Evolutionary conservation across 768 basidiomycete genomes (phyloP).

Genomic region (Serpula lacrymans): DNA sequence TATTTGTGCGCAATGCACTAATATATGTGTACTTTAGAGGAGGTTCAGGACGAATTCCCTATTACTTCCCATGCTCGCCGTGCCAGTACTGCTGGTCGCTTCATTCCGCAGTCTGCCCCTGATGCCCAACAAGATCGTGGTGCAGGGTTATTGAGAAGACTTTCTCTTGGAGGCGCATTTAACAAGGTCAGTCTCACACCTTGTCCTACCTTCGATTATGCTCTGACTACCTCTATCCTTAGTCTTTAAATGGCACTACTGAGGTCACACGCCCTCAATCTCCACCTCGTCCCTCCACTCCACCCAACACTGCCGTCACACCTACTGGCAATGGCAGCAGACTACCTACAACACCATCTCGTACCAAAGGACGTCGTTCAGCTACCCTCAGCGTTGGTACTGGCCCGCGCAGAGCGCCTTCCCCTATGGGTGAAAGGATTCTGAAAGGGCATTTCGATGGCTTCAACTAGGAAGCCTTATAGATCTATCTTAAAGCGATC

Average conservation of each 20-base stretch:
- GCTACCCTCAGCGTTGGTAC: conserved; percentile 47
- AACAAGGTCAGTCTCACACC: conserved; percentile 45
- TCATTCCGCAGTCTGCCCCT: conserved; percentile 43
- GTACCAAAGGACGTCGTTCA: conserved; percentile 46
- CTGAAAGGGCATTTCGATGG: conserved; percentile 90
- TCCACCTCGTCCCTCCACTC: conserved; percentile 37
- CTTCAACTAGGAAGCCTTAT: conserved; percentile 65
- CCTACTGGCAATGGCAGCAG: too few relatives aligned
- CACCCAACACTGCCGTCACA: conserved; percentile 51
- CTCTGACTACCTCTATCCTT: background rate
- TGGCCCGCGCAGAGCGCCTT: conserved; percentile 64
- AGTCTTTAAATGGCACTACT: conserved; percentile 9
- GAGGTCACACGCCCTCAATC: conserved; percentile 23
- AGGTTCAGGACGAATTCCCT: conserved; percentile 39
- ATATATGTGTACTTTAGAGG: conserved; percentile 26
- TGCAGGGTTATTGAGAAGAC: conserved; percentile 66
- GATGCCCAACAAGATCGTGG: conserved; percentile 61
- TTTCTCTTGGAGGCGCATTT: conserved; percentile 65
- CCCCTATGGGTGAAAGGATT: conserved; percentile 89
- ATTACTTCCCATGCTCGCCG: conserved; percentile 53
- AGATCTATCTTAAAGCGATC: too few relatives aligned
- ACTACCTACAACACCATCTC: conserved; percentile 12
- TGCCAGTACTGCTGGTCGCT: conserved; percentile 55
- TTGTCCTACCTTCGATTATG: background rate
- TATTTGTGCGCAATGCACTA: background rate